A percentile compares a stretch with the other conserved stretches of the same genome.
These are phyloP conservation scores for Maudiozyma barnettii DNA, from an alignment of 805 yeast genomes.

Conservation along the genomic window DNA sequence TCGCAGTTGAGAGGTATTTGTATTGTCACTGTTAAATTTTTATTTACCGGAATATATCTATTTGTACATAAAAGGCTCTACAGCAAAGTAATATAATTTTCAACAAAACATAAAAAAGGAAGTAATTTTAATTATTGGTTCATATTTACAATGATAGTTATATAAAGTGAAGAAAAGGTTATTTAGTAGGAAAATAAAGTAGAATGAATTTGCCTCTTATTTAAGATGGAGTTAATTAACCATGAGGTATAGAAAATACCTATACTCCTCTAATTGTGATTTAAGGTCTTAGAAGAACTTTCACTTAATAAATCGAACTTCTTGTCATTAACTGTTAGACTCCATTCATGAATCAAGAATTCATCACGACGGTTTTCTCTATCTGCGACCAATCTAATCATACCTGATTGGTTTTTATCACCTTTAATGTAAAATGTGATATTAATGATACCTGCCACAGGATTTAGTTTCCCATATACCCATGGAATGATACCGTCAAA, in stretches of 20 bases:
- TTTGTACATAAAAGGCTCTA: not conserved
- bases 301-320: conserved; percentile 43
- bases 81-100: not conserved
- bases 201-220: not conserved
- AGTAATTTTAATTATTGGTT: not conserved
- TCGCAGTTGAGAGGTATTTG: conserved; percentile 3
- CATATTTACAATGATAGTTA: not conserved
- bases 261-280: not conserved
- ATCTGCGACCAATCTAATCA: conserved; percentile 58
- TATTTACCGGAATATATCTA: not conserved
- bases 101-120: not conserved
- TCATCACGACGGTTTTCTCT: conserved; percentile 50
- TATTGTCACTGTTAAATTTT: not conserved
- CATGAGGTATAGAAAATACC: not conserved
- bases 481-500: conserved; percentile 69
- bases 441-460: conserved; percentile 73
- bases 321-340: conserved; percentile 40
- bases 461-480: conserved; percentile 78
- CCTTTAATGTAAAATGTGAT: conserved; percentile 67
- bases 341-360: conserved; percentile 57
- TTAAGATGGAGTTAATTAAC: not conserved
- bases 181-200: not conserved
- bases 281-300: conserved; percentile 10
- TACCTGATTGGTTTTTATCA: conserved; percentile 41
- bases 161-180: not conserved